Percentiles rank a stretch among this genome's conserved stretches.
These are phyloP conservation scores for Amanita rubescens DNA, from an alignment of 768 basidiomycete genomes.

Conservation along the genomic window DNA sequence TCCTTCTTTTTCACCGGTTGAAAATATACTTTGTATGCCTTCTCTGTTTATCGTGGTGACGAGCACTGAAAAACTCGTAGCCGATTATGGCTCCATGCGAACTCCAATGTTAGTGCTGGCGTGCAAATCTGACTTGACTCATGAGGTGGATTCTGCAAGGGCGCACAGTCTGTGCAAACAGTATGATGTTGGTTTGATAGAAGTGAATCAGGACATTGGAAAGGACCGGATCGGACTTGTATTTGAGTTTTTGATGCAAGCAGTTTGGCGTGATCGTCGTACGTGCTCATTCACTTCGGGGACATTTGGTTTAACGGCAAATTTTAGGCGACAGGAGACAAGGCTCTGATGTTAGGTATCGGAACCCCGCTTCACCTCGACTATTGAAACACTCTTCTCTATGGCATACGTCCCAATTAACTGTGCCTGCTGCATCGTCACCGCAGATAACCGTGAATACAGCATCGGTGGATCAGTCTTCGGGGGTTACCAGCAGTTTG, in stretches of 20 bases:
- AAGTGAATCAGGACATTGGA: constrained; percentile 53
- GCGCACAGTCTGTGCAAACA: constrained; percentile 43
- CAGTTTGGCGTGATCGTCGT: constrained; percentile 49
- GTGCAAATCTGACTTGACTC: constrained; percentile 75
- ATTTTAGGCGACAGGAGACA: constrained; percentile 3
- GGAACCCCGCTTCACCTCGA: constrained; percentile 71
- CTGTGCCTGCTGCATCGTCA: constrained; percentile 45
- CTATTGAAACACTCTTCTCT: constrained; percentile 41
- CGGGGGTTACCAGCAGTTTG: neutral
- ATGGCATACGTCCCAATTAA: constrained; percentile 49
- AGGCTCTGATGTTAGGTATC: constrained; percentile 28
- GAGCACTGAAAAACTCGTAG: constrained; percentile 27
- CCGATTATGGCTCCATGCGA: constrained; percentile 46
- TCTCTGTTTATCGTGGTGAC: neutral
- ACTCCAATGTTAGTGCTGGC: constrained; percentile 72
- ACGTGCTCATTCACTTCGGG: constrained; percentile 14
- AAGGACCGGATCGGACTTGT: constrained; percentile 62
- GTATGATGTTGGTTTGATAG: constrained; percentile 74
- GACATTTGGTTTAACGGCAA: neutral
- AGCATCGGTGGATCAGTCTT: constrained; percentile 10
- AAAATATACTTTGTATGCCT: constrained; percentile 63
- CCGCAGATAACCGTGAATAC: constrained; percentile 26
- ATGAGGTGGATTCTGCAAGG: constrained; percentile 47
- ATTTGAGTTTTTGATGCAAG: constrained; percentile 69
- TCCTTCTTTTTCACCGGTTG: constrained; percentile 58